Evolutionary conservation across 106 monocot species (phyloP).

Genomic region (Dactylorhiza incarnata): DNA sequence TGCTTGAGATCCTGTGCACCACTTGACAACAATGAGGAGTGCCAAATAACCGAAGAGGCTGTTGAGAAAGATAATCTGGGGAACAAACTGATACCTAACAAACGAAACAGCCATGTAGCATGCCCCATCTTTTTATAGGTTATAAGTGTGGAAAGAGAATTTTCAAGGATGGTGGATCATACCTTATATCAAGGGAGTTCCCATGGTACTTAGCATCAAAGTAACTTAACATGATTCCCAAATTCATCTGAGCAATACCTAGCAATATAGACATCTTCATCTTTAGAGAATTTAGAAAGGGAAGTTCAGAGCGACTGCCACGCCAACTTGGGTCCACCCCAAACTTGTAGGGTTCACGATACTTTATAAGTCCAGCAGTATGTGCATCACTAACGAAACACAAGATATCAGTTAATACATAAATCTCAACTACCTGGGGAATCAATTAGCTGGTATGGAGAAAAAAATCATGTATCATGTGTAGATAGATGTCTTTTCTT

Average conservation of each 20-base stretch:
- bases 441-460: background rate
- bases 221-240: slow-evolving; percentile 89
- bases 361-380: slow-evolving; percentile 72
- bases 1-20: slow-evolving; percentile 80
- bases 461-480: background rate
- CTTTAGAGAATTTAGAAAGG: slow-evolving; percentile 94
- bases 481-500: background rate
- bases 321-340: slow-evolving; percentile 99
- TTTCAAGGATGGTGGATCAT: slow-evolving; percentile 5
- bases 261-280: slow-evolving; percentile 99
- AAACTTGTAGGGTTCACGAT: slow-evolving; percentile 81
- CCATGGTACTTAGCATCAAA: slow-evolving; percentile 90
- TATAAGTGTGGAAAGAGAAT: background rate
- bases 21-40: slow-evolving; percentile 71
- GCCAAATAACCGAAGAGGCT: slow-evolving; percentile 76
- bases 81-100: slow-evolving; percentile 69
- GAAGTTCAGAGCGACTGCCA: slow-evolving; percentile 91
- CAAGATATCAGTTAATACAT: slow-evolving; percentile 10
- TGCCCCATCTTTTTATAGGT: slow-evolving; percentile 4
- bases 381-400: slow-evolving; percentile 70
- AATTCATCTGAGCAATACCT: slow-evolving; percentile 90
- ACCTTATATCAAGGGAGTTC: slow-evolving; percentile 79
- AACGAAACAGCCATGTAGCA: slow-evolving; percentile 6
- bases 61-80: slow-evolving; percentile 85
- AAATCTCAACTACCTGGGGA: background rate